Evolutionary conservation across 768 basidiomycete genomes (phyloP).

Genomic region (Boletus vermiculosoides): DNA sequence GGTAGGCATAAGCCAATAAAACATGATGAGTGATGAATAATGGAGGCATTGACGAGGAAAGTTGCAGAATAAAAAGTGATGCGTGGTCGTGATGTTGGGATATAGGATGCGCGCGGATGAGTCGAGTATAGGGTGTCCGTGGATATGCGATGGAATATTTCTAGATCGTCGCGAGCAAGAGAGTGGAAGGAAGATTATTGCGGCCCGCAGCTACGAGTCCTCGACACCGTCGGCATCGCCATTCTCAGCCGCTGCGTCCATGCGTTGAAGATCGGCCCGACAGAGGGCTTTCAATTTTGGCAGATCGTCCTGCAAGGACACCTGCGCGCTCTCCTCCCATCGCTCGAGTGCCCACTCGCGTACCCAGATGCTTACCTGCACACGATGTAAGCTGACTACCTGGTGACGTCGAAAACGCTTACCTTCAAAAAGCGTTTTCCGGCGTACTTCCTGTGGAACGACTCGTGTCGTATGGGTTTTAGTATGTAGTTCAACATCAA

Average conservation of each 20-base stretch:
- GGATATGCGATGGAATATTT: conserved; percentile 26
- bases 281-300: conserved; percentile 25
- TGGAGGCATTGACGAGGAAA: conserved; percentile 20
- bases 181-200: background rate
- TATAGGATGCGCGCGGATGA: conserved; percentile 24
- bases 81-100: conserved; percentile 19
- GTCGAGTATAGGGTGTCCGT: conserved; percentile 27
- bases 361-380: conserved; percentile 78
- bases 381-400: background rate
- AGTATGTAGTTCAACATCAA: conserved; percentile 87
- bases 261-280: conserved; percentile 18
- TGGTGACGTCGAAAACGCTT: conserved; percentile 7
- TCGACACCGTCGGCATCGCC: conserved; percentile 10
- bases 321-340: conserved; percentile 63
- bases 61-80: conserved; percentile 32
- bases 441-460: conserved; percentile 87
- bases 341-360: conserved; percentile 80
- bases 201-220: conserved; percentile 14
- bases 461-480: conserved; percentile 67
- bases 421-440: conserved; percentile 84
- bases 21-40: conserved; percentile 25
- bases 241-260: conserved; percentile 11
- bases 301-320: conserved; percentile 60
- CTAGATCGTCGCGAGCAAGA: conserved; percentile 14
- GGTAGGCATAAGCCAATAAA: conserved; percentile 13